Evolutionary conservation across 2,329 filamentous ascomycete species (phyloP).

Genomic region (Fusarium succisae): DNA sequence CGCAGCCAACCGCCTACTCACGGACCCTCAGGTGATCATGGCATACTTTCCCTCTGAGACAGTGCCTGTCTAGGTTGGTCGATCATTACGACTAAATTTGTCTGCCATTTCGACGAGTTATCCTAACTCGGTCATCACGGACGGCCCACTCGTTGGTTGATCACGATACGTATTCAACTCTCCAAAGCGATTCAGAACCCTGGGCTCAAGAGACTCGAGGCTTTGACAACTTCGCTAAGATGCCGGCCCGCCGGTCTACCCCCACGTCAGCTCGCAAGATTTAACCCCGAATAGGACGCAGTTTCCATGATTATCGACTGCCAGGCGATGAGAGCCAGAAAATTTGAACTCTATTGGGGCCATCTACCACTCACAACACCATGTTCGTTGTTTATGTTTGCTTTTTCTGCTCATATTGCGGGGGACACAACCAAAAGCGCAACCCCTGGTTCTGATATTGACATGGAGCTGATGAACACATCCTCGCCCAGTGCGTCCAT

Average conservation of each 20-base stretch:
- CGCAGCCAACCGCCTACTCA: conserved; percentile 34
- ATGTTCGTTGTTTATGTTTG: conserved; percentile 12
- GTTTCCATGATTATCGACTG: conserved; percentile 18
- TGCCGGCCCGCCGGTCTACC: conserved; percentile 12
- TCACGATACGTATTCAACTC: not conserved
- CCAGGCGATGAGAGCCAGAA: not conserved
- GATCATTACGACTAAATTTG: conserved; percentile 36
- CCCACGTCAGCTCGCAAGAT: conserved; percentile 30
- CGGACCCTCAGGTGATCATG: conserved; percentile 37
- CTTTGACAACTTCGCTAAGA: not conserved
- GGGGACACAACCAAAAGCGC: conserved; percentile 16
- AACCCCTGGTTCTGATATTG: conserved; percentile 21
- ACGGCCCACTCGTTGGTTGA: conserved; percentile 14
- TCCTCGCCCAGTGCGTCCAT: not conserved
- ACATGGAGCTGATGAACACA: conserved; percentile 2
- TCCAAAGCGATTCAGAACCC: not conserved
- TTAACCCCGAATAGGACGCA: conserved; percentile 7
- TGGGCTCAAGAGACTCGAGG: not conserved
- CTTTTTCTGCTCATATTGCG: conserved; percentile 31
- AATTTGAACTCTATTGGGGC: not conserved
- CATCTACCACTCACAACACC: conserved; percentile 9
- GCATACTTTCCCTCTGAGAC: conserved; percentile 35
- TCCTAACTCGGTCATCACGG: conserved; percentile 19
- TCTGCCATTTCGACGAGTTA: conserved; percentile 13
- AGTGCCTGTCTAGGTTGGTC: conserved; percentile 38